Percentiles rank a stretch among this genome's conserved stretches.
These are phyloP conservation scores for Agrocybe chaxingu DNA, from an alignment of 768 basidiomycete species.

Conservation along the genomic window DNA sequence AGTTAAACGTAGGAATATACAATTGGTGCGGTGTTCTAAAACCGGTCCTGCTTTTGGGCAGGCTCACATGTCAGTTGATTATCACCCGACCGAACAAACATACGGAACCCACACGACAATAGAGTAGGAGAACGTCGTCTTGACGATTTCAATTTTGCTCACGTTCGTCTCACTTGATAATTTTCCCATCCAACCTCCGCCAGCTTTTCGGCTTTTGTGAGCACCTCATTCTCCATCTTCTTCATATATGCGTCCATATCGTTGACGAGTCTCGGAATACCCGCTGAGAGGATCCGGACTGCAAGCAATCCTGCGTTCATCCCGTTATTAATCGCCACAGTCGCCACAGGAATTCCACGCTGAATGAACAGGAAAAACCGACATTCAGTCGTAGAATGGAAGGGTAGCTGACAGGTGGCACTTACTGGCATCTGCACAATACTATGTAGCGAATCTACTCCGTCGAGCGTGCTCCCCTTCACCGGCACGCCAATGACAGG, in stretches of 20 bases:
- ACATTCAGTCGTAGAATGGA: not conserved
- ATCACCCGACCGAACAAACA: too few relatives aligned
- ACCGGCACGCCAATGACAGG: conserved; percentile 98
- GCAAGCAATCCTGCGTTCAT: conserved; percentile 93
- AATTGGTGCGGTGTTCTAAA: not conserved
- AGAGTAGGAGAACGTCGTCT: too few relatives aligned
- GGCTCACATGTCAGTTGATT: too few relatives aligned
- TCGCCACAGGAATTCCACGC: conserved; percentile 96
- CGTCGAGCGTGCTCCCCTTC: conserved; percentile 89
- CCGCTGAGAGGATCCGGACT: conserved; percentile 80
- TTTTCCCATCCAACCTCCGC: conserved; percentile 83
- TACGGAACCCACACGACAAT: too few relatives aligned
- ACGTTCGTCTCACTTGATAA: conserved; percentile 49
- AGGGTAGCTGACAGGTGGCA: conserved; percentile 13
- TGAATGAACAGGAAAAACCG: conserved; percentile 25
- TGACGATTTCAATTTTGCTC: not conserved
- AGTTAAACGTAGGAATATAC: not conserved
- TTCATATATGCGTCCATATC: conserved; percentile 77
- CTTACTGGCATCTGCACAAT: conserved; percentile 99
- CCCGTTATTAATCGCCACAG: conserved; percentile 94
- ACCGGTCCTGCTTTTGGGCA: not conserved
- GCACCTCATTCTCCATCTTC: conserved; percentile 22
- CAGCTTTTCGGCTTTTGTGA: conserved; percentile 33
- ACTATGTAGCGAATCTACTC: conserved; percentile 94
- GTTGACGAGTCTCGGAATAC: conserved; percentile 59